These are phyloP conservation scores for Dunaliella sp. DNA, from an alignment of 139 green algal genomes.

Conservation along the genomic window DNA sequence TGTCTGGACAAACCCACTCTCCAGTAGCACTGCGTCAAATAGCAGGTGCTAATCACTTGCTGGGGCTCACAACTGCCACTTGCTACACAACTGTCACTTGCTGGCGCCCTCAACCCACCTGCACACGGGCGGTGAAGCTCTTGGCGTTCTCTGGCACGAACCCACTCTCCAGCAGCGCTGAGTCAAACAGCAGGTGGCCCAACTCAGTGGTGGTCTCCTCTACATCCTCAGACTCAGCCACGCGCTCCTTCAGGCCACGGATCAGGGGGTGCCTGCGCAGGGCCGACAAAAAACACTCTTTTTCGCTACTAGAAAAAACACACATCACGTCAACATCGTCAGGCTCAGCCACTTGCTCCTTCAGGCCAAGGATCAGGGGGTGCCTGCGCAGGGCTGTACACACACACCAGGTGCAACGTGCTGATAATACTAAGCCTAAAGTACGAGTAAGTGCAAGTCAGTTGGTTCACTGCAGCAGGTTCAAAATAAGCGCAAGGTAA, in stretches of 20 bases:
- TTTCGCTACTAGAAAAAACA: background rate
- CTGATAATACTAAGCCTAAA: too few relatives aligned
- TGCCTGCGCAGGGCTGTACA: too few relatives aligned
- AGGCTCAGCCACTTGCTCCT: too few relatives aligned
- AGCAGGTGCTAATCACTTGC: too few relatives aligned
- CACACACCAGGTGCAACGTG: too few relatives aligned
- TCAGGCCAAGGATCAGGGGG: background rate
- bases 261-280: slow-evolving; percentile 89
- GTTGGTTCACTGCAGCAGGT: too few relatives aligned
- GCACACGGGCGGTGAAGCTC: slow-evolving; percentile 13
- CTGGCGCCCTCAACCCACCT: too few relatives aligned
- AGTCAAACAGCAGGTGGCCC: slow-evolving; percentile 89
- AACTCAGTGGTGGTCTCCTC: slow-evolving; percentile 48
- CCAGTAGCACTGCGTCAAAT: slow-evolving; percentile 90
- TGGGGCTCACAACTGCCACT: too few relatives aligned
- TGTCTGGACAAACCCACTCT: slow-evolving; percentile 81
- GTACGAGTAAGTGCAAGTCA: too few relatives aligned
- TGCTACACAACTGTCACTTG: too few relatives aligned
- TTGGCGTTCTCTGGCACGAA: slow-evolving; percentile 75
- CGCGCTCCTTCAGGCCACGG: slow-evolving; percentile 71
- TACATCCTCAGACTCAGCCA: slow-evolving; percentile 38
- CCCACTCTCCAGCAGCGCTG: slow-evolving; percentile 88
- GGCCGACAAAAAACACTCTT: background rate
- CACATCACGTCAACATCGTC: too few relatives aligned
- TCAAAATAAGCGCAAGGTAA: too few relatives aligned